Evolutionary conservation across 108 stramenopile genomes (phyloP).

Genomic region (Cyclotella kingstonii): DNA sequence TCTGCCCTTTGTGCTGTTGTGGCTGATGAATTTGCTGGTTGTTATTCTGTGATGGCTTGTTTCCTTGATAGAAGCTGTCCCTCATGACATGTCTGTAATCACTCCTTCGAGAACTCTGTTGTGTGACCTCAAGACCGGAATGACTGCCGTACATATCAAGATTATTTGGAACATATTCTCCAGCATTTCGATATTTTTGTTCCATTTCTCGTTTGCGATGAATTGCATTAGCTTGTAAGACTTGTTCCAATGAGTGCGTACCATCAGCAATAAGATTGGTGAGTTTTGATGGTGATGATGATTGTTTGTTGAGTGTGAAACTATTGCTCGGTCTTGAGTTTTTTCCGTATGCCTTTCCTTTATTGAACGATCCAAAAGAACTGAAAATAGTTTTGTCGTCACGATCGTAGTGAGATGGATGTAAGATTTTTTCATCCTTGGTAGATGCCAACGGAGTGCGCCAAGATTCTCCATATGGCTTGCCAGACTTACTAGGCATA

Average conservation of each 20-base stretch:
- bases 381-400: background rate
- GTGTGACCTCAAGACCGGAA: background rate
- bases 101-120: background rate
- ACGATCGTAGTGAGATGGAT: no score
- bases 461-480: background rate
- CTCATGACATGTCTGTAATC: background rate
- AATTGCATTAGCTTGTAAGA: slow-evolving; percentile 19
- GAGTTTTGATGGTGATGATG: no score
- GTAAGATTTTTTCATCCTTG: no score
- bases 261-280: background rate
- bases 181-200: slow-evolving; percentile 28
- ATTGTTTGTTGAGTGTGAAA: background rate
- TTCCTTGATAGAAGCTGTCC: background rate
- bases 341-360: no score
- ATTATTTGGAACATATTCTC: slow-evolving; percentile 25
- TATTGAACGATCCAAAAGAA: no score
- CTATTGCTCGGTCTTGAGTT: background rate
- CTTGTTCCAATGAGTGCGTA: slow-evolving; percentile 29
- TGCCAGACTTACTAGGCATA: slow-evolving; percentile 13
- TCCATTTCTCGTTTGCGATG: slow-evolving; percentile 32
- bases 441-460: background rate
- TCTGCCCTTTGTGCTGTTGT: slow-evolving; percentile 5
- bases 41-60: background rate
- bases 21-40: background rate
- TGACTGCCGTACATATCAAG: slow-evolving; percentile 8